Percentiles rank a stretch among this genome's conserved stretches.
Evolutionary conservation across 140 eudicot genomes (phyloP).

Genomic region (Senecio squalidus): DNA sequence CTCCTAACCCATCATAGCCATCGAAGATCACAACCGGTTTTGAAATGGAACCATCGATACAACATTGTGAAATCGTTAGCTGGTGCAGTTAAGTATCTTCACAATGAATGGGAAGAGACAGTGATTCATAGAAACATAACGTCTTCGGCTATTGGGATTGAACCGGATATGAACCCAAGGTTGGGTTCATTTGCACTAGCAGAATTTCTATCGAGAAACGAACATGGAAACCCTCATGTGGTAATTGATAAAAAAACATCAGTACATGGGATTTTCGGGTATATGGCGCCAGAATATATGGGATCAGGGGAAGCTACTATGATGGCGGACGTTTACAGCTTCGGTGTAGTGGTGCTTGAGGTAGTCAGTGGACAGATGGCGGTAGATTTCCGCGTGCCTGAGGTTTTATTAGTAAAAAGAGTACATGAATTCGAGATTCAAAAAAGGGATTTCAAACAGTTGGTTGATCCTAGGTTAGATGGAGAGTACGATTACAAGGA

Average conservation of each 20-base stretch:
- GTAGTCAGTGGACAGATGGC: constrained; percentile 77
- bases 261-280: constrained; percentile 74
- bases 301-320: constrained; percentile 71
- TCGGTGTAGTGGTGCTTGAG: constrained; percentile 87
- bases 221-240: constrained; percentile 37
- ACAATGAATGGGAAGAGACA: constrained; percentile 89
- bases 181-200: constrained; percentile 78
- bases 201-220: constrained; percentile 65
- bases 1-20: constrained; percentile 39
- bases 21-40: constrained; percentile 17
- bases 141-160: constrained; percentile 65
- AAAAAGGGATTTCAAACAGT: constrained; percentile 34
- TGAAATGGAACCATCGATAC: constrained; percentile 65
- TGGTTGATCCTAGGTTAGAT: constrained; percentile 63
- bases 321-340: constrained; percentile 83
- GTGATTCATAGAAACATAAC: constrained; percentile 77
- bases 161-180: constrained; percentile 73
- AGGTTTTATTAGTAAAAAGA: constrained; percentile 53
- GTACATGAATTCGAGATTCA: constrained; percentile 45
- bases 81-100: constrained; percentile 71
- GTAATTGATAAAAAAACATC: constrained; percentile 34
- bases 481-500: constrained; percentile 57
- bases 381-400: constrained; percentile 59
- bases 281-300: constrained; percentile 85
- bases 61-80: constrained; percentile 75